phyloP scores from a whole-genome alignment of 495 filamentous ascomycete species.

The Pseudoneurospora amorphoporcata region DNA sequence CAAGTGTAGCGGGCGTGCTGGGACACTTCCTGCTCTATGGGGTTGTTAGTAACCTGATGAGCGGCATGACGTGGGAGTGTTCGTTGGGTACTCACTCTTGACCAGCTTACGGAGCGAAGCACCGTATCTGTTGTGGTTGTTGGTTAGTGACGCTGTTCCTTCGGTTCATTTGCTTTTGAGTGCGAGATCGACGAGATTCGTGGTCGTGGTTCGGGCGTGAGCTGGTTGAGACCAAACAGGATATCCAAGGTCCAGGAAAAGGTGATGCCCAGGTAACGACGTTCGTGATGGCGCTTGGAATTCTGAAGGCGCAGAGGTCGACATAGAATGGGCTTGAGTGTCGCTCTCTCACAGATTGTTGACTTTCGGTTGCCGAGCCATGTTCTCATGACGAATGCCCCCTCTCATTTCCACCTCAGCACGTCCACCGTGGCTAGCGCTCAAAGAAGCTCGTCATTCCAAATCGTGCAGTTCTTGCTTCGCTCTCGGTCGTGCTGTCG shows the following conservation, averaged over 20 bases:
- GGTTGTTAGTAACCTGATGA: slow-evolving; percentile 3
- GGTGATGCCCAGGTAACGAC: background rate
- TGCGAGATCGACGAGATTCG: slow-evolving; percentile 1
- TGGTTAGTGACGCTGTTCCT: slow-evolving; percentile 6
- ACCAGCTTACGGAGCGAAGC: slow-evolving; percentile 99
- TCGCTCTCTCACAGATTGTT: background rate
- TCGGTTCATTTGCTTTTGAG: background rate
- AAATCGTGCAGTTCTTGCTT: background rate
- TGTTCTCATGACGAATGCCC: background rate
- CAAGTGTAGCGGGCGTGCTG: slow-evolving; percentile 91
- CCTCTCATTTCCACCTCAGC: background rate
- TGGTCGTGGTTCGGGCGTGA: background rate
- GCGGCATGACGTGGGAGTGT: background rate
- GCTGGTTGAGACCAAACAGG: background rate
- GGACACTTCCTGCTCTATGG: slow-evolving; percentile 79
- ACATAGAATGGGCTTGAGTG: background rate
- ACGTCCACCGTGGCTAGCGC: background rate
- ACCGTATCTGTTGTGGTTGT: slow-evolving; percentile 59
- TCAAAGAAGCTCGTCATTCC: background rate
- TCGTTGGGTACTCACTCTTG: slow-evolving; percentile 46
- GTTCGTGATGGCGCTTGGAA: background rate
- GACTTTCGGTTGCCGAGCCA: background rate
- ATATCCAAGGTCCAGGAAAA: background rate
- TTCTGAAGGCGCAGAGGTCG: background rate
- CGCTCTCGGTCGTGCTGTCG: background rate